Evolutionary conservation across 2,329 filamentous ascomycete species (phyloP), one percentile per base, ranked within the genome.

Genomic region (Colletotrichum cordylinicola): DNA sequence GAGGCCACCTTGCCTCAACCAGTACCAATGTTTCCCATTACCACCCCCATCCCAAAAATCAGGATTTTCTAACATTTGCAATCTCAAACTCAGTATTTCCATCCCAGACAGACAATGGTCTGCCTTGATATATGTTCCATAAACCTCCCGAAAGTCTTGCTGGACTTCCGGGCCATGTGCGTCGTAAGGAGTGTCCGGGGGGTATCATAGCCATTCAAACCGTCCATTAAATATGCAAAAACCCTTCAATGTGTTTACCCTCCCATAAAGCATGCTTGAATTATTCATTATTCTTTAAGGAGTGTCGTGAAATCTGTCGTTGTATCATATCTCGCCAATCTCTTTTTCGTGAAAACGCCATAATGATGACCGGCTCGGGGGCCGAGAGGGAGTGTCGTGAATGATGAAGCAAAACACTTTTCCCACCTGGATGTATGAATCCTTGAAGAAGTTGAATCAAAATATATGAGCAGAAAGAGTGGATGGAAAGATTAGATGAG

Each of bases 241-340:
- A 1, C n/a, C 21, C 21, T 24, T 39, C 62, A 21, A 61, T 62
- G 35, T 62, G 13, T 29, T 29, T 43, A 39, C 48, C 52, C 56
- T 3, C 48, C 72, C 64, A 62, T 55, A 61, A 52, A 21, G 18
- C 35, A 33, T 65, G 52, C 62, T 35, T 35, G 31, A 67, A 76
- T 52, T 71, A 77, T 69, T 69, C 60, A 56, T 75, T 55, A 66
- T 21, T 18, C 2, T 43, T 12, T 7, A 77, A 67, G 24, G 69
- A 77, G 66, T 77, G 76, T 76, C 69, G 74, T 77, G 74, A 76
- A 74, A 15, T 18, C 8, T 12, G 69, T 70, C 24, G 35, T 64
- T 21, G 29, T 64, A 69, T 29, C 27, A 35, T 37, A 24, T 10
- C 62, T 31, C 43, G 64, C 12, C 27, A 6, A 37, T n/a, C 6